Evolutionary conservation across 2,329 filamentous ascomycete genomes (phyloP).

Genomic region (Mycosphaerella sp.): DNA sequence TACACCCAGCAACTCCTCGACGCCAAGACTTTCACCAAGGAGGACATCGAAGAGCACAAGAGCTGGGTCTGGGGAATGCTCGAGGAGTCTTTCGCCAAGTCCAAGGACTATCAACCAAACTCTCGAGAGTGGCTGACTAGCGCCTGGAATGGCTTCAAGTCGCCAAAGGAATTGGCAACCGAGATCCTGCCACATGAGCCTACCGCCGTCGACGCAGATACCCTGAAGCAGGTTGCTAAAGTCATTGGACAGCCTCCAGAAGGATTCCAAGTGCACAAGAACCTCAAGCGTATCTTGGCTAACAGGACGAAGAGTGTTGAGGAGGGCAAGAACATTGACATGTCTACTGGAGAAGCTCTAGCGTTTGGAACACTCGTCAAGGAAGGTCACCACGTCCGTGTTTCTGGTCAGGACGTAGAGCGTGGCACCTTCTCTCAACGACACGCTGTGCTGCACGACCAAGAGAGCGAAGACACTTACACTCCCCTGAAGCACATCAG

Average conservation of each 20-base stretch:
- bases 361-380: conserved; percentile 86
- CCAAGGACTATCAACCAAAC: conserved; percentile 94
- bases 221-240: conserved; percentile 73
- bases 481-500: conserved; percentile 85
- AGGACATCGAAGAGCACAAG: conserved; percentile 98
- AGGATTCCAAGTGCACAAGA: conserved; percentile 83
- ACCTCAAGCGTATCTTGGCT: conserved; percentile 90
- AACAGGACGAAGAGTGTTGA: conserved; percentile 86
- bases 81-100: conserved; percentile 93
- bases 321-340: conserved; percentile 93
- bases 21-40: conserved; percentile 93
- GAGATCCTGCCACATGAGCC: conserved; percentile 89
- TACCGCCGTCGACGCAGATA: conserved; percentile 68
- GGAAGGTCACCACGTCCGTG: conserved; percentile 94
- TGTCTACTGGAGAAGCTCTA: conserved; percentile 92
- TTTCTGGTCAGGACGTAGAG: conserved; percentile 98
- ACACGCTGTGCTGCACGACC: conserved; percentile 94
- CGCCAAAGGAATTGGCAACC: conserved; percentile 90
- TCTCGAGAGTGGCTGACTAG: conserved; percentile 98
- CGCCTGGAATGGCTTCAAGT: conserved; percentile 99
- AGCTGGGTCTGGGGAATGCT: conserved; percentile 99
- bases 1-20: conserved; percentile 87
- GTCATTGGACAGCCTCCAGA: conserved; percentile 74
- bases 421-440: conserved; percentile 99
- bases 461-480: conserved; percentile 87